Evolutionary conservation across 441 rosid species (phyloP), one percentile per base, ranked within the genome.

Genomic region (Breynia disticha): DNA sequence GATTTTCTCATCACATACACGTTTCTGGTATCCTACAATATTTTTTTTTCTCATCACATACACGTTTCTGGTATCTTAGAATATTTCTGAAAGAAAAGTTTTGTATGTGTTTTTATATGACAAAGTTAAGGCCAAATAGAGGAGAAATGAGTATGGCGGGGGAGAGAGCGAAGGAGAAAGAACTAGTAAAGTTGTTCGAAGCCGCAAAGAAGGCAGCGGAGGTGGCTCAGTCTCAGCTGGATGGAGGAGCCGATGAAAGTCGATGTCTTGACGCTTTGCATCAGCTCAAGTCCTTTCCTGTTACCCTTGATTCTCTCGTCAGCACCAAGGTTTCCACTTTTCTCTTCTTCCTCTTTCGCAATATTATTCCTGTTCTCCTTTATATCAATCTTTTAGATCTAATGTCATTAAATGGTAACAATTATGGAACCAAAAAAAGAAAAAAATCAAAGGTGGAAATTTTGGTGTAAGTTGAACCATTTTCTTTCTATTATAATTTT

Each of bases 181-280:
- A 67, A 56, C 18, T 67, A 49, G 53, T 70, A 62, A 68, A 67
- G 66, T 46, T 62, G 57, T 65, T 63, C 7, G 65, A 62, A 16
- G 63, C 35, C 17, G 77, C 74, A n/a, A 73, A 63, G 46, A 74
- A 53, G 42, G 75, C 79, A 0, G 79, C 72, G 17, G 72, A 55
- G 20, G 35, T 28, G 35, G 35, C 35, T 9, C 35, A 28, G 35
- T 28, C 35, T 28, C 35, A 28, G 35, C 35, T 28, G 7, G 35
- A 28, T 9, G 35, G 35, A 28, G 67, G 55, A 24, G 66, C 19
- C 1, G 69, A 70, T 59, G 77, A 72, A 28, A 47, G 52, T 20
- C 50, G 56, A 4, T 76, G 77, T 55, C 43, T 76, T 43, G 68
- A 72, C 51, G 77, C 75, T 0, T 47, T 72, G 50, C 42, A 39